Percentiles rank a stretch among this genome's conserved stretches.
Evolutionary conservation across 2,329 filamentous ascomycete species (phyloP).

Genomic region (Fusarium sp.): DNA sequence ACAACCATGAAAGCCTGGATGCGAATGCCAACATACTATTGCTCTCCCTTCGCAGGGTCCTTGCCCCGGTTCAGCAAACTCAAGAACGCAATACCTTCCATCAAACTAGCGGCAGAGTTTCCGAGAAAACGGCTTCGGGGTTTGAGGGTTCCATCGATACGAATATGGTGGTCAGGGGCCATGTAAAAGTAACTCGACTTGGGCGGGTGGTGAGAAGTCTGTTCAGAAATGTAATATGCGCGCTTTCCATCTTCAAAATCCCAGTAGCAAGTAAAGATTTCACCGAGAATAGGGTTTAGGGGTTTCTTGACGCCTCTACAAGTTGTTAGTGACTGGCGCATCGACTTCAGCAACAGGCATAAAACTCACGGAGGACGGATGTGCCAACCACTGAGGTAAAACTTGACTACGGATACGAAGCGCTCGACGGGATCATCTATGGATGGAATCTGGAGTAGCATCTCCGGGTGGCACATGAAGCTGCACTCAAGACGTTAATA

Average conservation of each 20-base stretch:
- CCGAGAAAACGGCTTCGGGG: slow-evolving; percentile 95
- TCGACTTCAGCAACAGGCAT: slow-evolving; percentile 1
- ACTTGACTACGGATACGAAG: slow-evolving; percentile 96
- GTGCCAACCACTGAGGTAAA: slow-evolving; percentile 98
- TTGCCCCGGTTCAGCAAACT: slow-evolving; percentile 82
- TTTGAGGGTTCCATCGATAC: slow-evolving; percentile 95
- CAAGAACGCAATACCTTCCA: slow-evolving; percentile 95
- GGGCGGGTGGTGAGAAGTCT: slow-evolving; percentile 97
- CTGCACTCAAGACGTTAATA: slow-evolving; percentile 60
- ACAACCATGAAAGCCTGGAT: not conserved
- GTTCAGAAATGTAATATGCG: slow-evolving; percentile 96
- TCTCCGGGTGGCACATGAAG: slow-evolving; percentile 99
- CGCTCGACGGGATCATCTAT: slow-evolving; percentile 91
- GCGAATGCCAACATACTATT: slow-evolving; percentile 76
- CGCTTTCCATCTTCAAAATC: slow-evolving; percentile 85
- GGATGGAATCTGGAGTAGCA: slow-evolving; percentile 85
- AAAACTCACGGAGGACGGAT: slow-evolving; percentile 90
- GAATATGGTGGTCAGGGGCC: slow-evolving; percentile 91
- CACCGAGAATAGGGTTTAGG: slow-evolving; percentile 94
- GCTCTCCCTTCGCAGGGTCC: slow-evolving; percentile 76
- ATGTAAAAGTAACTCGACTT: slow-evolving; percentile 99
- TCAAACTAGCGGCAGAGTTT: slow-evolving; percentile 96
- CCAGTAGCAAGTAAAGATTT: slow-evolving; percentile 97
- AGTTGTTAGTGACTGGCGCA: slow-evolving; percentile 41
- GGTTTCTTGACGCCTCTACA: slow-evolving; percentile 95